Evolutionary conservation across 163 green algal species (phyloP).

Genomic region (Chlamydomonas reinhardtii): DNA sequence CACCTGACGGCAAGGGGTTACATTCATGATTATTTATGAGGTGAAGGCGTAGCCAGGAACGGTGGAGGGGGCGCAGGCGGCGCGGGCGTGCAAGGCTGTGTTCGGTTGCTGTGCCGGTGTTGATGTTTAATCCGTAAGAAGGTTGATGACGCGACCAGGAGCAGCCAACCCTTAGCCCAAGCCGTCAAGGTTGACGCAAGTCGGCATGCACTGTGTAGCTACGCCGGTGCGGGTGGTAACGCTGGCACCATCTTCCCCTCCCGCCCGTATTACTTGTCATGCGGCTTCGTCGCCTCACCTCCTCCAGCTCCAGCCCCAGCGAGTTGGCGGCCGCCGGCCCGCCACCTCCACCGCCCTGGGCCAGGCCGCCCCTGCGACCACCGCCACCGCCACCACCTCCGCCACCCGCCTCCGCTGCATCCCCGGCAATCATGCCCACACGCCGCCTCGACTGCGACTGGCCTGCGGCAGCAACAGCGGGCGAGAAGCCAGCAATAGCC

Average conservation of each 20-base stretch:
- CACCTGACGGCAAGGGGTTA: background rate
- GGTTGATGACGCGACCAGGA: too few species aligned
- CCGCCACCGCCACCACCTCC: background rate
- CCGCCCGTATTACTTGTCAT: too few species aligned
- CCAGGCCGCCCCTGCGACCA: background rate
- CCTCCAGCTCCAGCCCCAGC: slow-evolving; percentile 34
- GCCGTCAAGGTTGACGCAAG: too few species aligned
- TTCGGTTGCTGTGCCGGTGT: too few species aligned
- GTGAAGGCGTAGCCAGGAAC: too few species aligned
- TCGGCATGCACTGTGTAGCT: too few species aligned
- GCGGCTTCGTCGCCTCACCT: background rate
- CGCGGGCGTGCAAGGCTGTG: background rate
- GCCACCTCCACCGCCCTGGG: background rate
- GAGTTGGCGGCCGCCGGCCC: background rate
- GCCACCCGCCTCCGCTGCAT: background rate
- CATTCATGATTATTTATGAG: too few species aligned
- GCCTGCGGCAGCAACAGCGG: background rate
- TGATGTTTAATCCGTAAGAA: too few species aligned
- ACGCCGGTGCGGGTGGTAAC: too few species aligned
- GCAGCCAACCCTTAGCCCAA: too few species aligned
- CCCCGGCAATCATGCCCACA: background rate
- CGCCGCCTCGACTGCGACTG: background rate
- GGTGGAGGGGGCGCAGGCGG: background rate
- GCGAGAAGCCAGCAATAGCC: background rate
- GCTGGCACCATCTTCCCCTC: too few species aligned